Percentiles rank a stretch among this genome's conserved stretches.
phyloP scores from a whole-genome alignment of 352 stramenopile species.

The Globisporangium uncinulatum region DNA sequence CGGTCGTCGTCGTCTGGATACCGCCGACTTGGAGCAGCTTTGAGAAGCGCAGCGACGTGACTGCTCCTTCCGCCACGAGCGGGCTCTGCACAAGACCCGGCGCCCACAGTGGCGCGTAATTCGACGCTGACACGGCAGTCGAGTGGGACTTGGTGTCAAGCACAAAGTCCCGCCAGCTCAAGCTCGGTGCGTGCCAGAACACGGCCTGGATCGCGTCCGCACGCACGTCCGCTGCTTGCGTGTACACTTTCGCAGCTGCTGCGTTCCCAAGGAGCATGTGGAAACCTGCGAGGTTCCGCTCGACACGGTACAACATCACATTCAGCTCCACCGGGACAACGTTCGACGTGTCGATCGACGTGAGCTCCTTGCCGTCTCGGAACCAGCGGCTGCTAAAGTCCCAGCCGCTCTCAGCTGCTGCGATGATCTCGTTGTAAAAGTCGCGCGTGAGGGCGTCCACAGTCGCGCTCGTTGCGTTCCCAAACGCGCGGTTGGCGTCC shows the following conservation, averaged over 20 bases:
- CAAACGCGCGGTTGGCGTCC: constrained; percentile 55
- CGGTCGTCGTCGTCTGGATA: constrained; percentile 58
- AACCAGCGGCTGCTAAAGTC: constrained; percentile 89
- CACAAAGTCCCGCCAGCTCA: constrained; percentile 70
- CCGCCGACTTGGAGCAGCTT: constrained; percentile 58
- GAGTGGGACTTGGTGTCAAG: constrained; percentile 44
- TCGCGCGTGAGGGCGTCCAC: constrained; percentile 39
- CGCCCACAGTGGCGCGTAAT: constrained; percentile 80
- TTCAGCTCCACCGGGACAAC: constrained; percentile 87
- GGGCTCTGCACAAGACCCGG: constrained; percentile 47
- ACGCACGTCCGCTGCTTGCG: constrained; percentile 30
- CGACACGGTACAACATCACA: constrained; percentile 71
- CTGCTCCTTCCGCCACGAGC: constrained; percentile 33
- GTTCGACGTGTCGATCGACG: constrained; percentile 58
- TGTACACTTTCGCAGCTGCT: constrained; percentile 34
- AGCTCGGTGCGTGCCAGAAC: constrained; percentile 51
- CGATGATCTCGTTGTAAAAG: constrained; percentile 83
- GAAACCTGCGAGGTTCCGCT: constrained; percentile 69
- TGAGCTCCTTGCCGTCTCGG: constrained; percentile 47
- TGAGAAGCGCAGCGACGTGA: constrained; percentile 44
- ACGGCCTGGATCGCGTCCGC: constrained; percentile 56
- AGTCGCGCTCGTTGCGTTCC: constrained; percentile 19
- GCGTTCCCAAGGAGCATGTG: constrained; percentile 38
- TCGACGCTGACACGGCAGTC: constrained; percentile 41
- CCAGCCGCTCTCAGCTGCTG: constrained; percentile 84